Conservation (phyloP, 768 basidiomycete genomes). For the Leccinum obscurum region DNA sequence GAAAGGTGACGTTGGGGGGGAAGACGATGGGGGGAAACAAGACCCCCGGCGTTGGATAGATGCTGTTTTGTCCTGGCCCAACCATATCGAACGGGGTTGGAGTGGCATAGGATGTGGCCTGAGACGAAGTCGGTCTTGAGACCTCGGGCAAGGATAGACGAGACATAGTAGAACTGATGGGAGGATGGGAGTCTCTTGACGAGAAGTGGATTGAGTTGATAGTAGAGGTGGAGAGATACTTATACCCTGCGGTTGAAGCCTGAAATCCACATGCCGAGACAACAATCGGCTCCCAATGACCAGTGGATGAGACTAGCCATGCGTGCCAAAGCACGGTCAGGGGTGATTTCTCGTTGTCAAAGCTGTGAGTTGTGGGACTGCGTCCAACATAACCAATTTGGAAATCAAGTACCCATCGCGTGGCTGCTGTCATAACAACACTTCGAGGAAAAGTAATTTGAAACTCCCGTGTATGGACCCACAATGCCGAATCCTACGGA, state of each 20-base stretch:
- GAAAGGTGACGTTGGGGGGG: not conserved
- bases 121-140: not conserved
- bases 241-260: not conserved
- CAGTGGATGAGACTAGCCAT: not conserved
- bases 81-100: not conserved
- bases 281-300: not conserved
- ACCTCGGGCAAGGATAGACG: not conserved
- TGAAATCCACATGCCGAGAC: not conserved
- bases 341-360: not conserved
- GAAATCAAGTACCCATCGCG: not conserved
- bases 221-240: not conserved
- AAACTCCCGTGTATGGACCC: constrained; percentile 1
- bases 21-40: not conserved
- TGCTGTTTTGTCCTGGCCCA: not conserved
- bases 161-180: not conserved
- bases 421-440: not conserved
- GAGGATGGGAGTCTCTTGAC: not conserved
- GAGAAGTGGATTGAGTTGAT: not conserved
- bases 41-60: not conserved
- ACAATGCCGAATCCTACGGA: constrained; percentile 1
- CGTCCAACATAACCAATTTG: not conserved
- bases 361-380: not conserved
- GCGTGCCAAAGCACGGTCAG: constrained; percentile 4
- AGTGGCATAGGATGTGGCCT: not conserved
- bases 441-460: not conserved